These are phyloP conservation scores for Meyerozyma smithsonii DNA, from an alignment of 1,139 yeast genomes.

Conservation along the genomic window DNA sequence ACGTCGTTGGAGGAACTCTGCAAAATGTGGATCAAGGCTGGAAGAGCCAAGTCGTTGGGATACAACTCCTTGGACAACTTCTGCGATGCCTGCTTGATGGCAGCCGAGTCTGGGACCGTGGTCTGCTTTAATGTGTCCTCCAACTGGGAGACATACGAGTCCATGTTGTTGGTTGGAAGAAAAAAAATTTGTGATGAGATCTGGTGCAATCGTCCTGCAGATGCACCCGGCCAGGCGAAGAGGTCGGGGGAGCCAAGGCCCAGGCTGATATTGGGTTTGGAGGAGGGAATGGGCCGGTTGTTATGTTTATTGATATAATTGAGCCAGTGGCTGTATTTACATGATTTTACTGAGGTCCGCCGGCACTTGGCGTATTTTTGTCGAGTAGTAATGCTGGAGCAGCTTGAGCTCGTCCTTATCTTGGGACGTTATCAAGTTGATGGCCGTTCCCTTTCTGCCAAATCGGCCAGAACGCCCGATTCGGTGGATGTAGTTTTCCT, in stretches of 20 bases:
- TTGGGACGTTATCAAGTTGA: constrained; percentile 73
- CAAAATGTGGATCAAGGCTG: constrained; percentile 77
- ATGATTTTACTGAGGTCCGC: constrained; percentile 54
- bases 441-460: constrained; percentile 94
- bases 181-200: constrained; percentile 5
- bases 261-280: too few species aligned
- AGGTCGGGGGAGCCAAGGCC: too few species aligned
- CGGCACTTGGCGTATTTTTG: constrained; percentile 86
- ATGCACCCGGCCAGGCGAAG: too few species aligned
- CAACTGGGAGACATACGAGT: constrained; percentile 52
- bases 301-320: too few species aligned
- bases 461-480: constrained; percentile 95
- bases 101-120: constrained; percentile 69
- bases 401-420: constrained; percentile 61
- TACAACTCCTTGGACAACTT: constrained; percentile 73
- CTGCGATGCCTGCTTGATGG: constrained; percentile 78
- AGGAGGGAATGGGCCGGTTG: too few species aligned
- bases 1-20: constrained; percentile 61
- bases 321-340: too few species aligned
- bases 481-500: constrained; percentile 88
- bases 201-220: background rate
- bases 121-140: constrained; percentile 77
- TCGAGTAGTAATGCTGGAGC: constrained; percentile 72
- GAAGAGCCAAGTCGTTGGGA: constrained; percentile 65
- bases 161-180: constrained; percentile 9